Evolutionary conservation across 1,284 basidiomycete species (phyloP), one percentile per base, ranked within the genome.

Genomic region (Trichosporon sp.): DNA sequence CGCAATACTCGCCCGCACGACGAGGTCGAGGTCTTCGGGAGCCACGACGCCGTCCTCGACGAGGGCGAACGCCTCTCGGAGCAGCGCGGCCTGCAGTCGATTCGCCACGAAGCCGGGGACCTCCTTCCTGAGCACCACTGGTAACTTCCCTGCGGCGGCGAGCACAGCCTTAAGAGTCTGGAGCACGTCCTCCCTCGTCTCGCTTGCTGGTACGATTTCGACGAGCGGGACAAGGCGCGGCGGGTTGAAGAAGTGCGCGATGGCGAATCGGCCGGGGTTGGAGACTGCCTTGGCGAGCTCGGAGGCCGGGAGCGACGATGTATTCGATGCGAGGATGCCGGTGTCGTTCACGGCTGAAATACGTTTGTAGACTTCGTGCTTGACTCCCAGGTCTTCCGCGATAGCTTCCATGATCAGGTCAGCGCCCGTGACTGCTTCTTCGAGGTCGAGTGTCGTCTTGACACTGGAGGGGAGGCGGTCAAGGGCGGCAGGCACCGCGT

Each of bases 201-300:
- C 2, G 2, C 19, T 4, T 1, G 52, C 37, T 0, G 64, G 64
- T 0, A 65, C 64, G 14, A 65, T 52, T 34, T 65, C 64, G 34
- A 65, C 64, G 16, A 65, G 58, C 6, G 64, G 64, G 5, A 65
- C 64, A 14, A 62, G 44, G 11, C 58, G 40, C 25, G 64, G 40
- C 11, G 61, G 64, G 56, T 62, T 62, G 58, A 65, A 65, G 44
- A 65, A 65, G 59, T 65, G 64, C 23, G 64, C 64, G 27, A 65
- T 60, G 8, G 64, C 64, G 33, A 65, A 65, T 4, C 64, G 61
- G 1, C 8, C 23, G 0, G 64, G 61, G 16, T 56, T 37, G 6
- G 14, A 6, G 7, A 65, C 32, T 13, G 27, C 61, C 2, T n/a
- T n/a, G 1, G 58, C 54, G 16, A 65, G 61, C 4, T 10, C 3